These are phyloP conservation scores for Agaricus sinodeliciosus DNA, from an alignment of 768 basidiomycete species.

Conservation along the genomic window DNA sequence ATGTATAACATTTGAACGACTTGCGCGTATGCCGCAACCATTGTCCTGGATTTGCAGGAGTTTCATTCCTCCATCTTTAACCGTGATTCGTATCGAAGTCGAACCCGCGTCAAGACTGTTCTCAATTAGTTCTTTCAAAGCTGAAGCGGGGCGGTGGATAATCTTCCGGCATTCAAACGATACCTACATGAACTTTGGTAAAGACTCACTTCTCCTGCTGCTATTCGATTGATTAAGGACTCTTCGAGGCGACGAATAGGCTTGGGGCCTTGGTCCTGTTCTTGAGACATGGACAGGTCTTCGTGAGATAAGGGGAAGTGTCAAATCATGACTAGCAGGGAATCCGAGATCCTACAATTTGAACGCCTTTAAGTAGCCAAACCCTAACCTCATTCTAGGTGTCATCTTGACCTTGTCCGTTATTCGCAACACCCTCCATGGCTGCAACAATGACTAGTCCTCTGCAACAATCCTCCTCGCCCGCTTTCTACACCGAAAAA, in stretches of 20 bases:
- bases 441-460: conserved; percentile 13
- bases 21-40: conserved; percentile 87
- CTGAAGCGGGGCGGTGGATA: conserved; percentile 73
- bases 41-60: conserved; percentile 95
- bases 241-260: conserved; percentile 76
- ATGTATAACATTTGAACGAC: conserved; percentile 17
- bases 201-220: conserved; percentile 58
- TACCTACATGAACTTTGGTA: not conserved
- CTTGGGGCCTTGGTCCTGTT: not conserved
- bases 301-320: not conserved
- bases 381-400: conserved; percentile 9
- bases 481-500: conserved; percentile 32
- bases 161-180: conserved; percentile 19
- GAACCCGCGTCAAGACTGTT: conserved; percentile 93
- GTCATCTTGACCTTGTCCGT: not conserved
- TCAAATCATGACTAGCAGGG: not conserved
- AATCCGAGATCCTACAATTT: not conserved
- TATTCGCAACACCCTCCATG: conserved; percentile 9
- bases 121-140: conserved; percentile 93
- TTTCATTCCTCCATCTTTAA: conserved; percentile 96
- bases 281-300: not conserved
- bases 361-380: not conserved
- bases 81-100: conserved; percentile 76
- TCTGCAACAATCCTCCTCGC: conserved; percentile 9
- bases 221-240: conserved; percentile 86